Percentiles rank a stretch among this genome's conserved stretches.
These are phyloP conservation scores for Tolypocladium ovalisporum DNA, from an alignment of 2,329 filamentous ascomycete species.

Conservation along the genomic window DNA sequence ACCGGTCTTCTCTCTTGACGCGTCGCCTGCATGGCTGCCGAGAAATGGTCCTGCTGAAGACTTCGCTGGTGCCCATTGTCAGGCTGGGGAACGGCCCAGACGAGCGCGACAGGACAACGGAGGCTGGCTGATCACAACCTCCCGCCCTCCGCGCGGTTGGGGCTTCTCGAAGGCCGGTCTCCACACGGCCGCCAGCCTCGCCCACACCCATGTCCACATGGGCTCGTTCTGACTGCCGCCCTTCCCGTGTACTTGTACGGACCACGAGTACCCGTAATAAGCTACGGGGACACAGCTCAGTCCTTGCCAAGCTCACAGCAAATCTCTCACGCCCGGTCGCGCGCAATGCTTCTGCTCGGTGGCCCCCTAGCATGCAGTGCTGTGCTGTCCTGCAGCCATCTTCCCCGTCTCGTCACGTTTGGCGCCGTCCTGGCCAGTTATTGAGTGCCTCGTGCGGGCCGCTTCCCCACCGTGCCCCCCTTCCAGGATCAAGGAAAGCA, in stretches of 20 bases:
- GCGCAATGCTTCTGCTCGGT: background rate
- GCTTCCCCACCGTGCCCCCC: constrained; percentile 14
- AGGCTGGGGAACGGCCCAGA: background rate
- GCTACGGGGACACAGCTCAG: background rate
- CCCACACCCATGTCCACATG: background rate
- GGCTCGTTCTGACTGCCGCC: background rate
- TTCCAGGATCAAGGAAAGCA: constrained; percentile 26
- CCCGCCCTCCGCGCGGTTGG: background rate
- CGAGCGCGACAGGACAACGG: background rate
- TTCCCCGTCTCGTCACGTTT: constrained; percentile 25
- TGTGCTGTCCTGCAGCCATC: constrained; percentile 35
- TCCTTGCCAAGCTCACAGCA: background rate
- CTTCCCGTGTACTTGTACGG: background rate
- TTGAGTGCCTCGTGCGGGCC: constrained; percentile 26
- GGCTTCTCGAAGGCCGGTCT: background rate
- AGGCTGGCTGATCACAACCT: background rate
- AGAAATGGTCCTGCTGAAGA: background rate
- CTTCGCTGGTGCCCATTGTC: background rate
- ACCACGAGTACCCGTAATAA: background rate
- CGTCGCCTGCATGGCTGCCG: background rate
- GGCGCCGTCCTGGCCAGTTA: constrained; percentile 21
- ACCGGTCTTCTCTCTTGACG: background rate
- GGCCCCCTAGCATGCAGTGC: constrained; percentile 21
- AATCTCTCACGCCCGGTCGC: background rate
- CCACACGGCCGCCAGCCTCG: background rate